Conservation (phyloP, 179 eudicot species). For the Amaranthus tricolor region DNA sequence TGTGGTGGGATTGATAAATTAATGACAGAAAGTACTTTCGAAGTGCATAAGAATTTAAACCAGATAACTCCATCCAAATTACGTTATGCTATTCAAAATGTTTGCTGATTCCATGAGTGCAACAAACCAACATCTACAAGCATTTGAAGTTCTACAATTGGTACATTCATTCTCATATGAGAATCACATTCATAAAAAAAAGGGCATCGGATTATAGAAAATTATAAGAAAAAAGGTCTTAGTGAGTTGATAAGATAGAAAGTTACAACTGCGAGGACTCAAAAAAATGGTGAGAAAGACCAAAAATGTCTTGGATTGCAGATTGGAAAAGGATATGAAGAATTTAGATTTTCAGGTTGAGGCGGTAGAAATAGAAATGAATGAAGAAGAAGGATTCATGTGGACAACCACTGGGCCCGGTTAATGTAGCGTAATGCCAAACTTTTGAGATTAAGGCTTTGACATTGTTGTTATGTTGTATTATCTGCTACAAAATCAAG, state of each 20-base stretch:
- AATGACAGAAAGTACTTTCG: not conserved
- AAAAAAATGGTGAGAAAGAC: too few species aligned
- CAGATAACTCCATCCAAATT: not conserved
- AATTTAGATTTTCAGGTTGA: too few species aligned
- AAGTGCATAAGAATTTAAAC: not conserved
- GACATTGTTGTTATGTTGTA: too few species aligned
- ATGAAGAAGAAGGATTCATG: too few species aligned
- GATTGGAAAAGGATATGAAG: too few species aligned
- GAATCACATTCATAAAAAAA: not conserved
- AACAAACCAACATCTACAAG: not conserved
- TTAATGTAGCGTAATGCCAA: too few species aligned
- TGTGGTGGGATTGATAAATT: not conserved
- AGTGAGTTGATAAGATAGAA: not conserved
- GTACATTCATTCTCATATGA: not conserved
- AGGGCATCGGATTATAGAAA: not conserved
- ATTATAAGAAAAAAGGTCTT: not conserved
- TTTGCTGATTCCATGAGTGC: not conserved
- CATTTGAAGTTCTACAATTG: not conserved
- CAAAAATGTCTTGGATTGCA: too few species aligned
- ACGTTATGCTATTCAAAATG: not conserved
- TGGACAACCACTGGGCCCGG: too few species aligned
- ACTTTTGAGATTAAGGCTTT: too few species aligned
- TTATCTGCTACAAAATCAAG: not conserved
- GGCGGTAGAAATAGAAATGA: too few species aligned
- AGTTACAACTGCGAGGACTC: not conserved